Evolutionary conservation across 148 eudicot genomes (phyloP).

Genomic region (Beta vulgaris): DNA sequence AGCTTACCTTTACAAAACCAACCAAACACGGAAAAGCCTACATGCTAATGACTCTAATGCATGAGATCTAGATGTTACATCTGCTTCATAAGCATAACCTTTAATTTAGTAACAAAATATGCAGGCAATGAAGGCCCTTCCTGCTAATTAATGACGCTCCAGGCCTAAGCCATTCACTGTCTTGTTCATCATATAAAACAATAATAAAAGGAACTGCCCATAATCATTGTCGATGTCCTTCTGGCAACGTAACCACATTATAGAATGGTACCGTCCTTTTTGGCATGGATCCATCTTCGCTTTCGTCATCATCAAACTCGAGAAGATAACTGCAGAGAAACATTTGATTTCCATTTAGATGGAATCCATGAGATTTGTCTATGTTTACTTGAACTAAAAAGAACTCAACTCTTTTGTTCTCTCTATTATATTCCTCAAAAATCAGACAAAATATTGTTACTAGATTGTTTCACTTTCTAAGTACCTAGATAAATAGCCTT

Average conservation of each 20-base stretch:
- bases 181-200: background rate
- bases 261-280: conserved; percentile 76
- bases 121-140: background rate
- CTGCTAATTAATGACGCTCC: background rate
- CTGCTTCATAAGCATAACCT: background rate
- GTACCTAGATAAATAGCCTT: background rate
- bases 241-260: conserved; percentile 82
- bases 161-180: background rate
- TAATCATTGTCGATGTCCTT: conserved; percentile 77
- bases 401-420: background rate
- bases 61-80: background rate
- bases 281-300: conserved; percentile 94
- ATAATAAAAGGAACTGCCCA: background rate
- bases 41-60: background rate
- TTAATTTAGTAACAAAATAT: background rate
- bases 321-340: conserved; percentile 57
- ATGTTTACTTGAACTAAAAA: background rate
- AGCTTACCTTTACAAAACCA: background rate
- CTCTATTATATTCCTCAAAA: background rate
- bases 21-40: conserved; percentile 4
- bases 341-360: background rate
- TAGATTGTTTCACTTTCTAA: background rate
- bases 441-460: background rate
- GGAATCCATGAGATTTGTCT: conserved; percentile 1
- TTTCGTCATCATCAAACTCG: conserved; percentile 92